These are phyloP conservation scores for Agrocybe praecox DNA, from an alignment of 768 basidiomycete genomes.

Conservation along the genomic window DNA sequence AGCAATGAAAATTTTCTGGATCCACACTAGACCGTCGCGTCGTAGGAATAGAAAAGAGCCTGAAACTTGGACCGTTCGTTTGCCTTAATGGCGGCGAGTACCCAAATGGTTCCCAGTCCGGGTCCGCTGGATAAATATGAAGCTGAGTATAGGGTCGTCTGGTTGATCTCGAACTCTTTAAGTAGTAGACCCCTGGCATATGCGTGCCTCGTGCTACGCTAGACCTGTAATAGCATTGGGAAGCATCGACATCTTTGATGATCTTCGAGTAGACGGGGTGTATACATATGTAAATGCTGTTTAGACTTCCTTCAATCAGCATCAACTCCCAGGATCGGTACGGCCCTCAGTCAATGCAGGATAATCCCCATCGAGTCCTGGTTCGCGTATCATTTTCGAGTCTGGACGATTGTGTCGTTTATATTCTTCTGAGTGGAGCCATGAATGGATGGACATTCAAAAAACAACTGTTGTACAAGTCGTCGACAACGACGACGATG, in stretches of 20 bases:
- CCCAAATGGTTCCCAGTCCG: not conserved
- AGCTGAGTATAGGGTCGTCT: not conserved
- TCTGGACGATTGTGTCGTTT: too few species aligned
- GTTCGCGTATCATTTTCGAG: too few species aligned
- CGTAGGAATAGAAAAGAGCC: not conserved
- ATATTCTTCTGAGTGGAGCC: too few species aligned
- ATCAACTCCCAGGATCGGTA: not conserved
- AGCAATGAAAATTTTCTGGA: too few species aligned
- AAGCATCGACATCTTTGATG: not conserved
- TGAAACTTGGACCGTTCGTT: not conserved
- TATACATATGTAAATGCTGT: not conserved
- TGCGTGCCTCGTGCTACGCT: too few species aligned
- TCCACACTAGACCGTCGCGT: not conserved
- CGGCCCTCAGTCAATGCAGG: not conserved
- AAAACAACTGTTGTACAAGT: too few species aligned
- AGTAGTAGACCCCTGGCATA: too few species aligned
- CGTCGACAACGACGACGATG: too few species aligned
- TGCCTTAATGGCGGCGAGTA: not conserved
- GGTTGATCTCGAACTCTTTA: too few species aligned
- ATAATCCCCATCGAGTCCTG: too few species aligned
- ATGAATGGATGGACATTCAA: too few species aligned
- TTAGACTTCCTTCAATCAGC: not conserved
- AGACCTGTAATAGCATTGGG: not conserved
- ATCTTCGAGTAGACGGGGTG: not conserved
- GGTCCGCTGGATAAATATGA: conserved; percentile 1